Evolutionary conservation across 164 flowering plant genomes (phyloP).

Genomic region (Hamamelis virginiana): DNA sequence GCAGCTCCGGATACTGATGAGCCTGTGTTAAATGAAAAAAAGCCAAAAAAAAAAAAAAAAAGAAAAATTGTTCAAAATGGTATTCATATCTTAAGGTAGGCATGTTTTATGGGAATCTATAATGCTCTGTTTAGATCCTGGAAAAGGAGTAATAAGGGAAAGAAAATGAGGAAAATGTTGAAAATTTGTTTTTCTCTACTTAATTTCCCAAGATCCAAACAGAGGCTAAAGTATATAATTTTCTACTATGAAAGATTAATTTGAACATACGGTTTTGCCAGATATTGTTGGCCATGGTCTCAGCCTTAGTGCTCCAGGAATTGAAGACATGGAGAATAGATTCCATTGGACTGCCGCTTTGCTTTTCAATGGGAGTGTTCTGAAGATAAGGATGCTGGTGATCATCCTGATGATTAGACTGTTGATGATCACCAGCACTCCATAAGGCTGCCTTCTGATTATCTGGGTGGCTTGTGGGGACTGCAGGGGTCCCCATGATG

Average conservation of each 20-base stretch:
- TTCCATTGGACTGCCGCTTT: slow-evolving; percentile 34
- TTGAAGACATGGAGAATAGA: slow-evolving; percentile 37
- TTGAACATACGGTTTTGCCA: slow-evolving; percentile 64
- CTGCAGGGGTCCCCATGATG: slow-evolving; percentile 69
- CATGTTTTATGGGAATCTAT: not conserved
- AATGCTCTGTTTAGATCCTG: no score
- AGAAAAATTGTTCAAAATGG: no score
- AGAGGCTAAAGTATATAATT: no score
- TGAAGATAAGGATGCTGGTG: slow-evolving; percentile 42
- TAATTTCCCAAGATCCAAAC: no score
- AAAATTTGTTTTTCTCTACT: no score
- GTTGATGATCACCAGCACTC: slow-evolving; percentile 32
- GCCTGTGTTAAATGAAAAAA: slow-evolving; percentile 52
- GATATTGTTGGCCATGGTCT: slow-evolving; percentile 51
- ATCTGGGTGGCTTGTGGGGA: slow-evolving; percentile 61
- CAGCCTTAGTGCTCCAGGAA: slow-evolving; percentile 50
- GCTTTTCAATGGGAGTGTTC: slow-evolving; percentile 28
- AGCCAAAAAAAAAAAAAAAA: not conserved
- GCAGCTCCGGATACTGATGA: slow-evolving; percentile 54
- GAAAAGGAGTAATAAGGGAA: no score
- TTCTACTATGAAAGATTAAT: no score
- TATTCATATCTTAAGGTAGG: not conserved
- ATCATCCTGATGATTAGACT: no score
- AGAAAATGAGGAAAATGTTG: not conserved
- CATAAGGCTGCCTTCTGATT: slow-evolving; percentile 68